Conservation (phyloP, 805 yeast species). For the Saturnispora besseyi region DNA sequence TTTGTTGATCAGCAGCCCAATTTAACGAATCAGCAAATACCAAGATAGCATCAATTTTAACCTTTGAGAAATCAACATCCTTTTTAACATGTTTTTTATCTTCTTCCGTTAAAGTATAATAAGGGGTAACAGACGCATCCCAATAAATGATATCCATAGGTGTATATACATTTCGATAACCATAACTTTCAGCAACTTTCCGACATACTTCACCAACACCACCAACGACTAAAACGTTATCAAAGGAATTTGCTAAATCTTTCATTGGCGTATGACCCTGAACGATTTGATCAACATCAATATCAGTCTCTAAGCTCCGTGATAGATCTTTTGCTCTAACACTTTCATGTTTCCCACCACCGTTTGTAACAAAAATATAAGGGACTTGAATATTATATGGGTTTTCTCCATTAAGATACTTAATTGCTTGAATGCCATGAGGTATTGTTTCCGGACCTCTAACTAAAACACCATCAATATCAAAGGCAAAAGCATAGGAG, state of each 20-base stretch:
- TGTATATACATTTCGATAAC: constrained; percentile 73
- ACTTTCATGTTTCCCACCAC: constrained; percentile 81
- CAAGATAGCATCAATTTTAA: constrained; percentile 67
- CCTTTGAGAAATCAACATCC: constrained; percentile 57
- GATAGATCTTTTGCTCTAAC: constrained; percentile 66
- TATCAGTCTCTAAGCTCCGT: constrained; percentile 46
- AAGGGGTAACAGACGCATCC: constrained; percentile 82
- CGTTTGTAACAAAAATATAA: constrained; percentile 80
- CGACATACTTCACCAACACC: constrained; percentile 82
- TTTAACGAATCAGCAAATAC: constrained; percentile 89
- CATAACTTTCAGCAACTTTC: constrained; percentile 74
- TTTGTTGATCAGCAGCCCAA: constrained; percentile 92
- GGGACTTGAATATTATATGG: constrained; percentile 72
- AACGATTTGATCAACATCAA: constrained; percentile 71
- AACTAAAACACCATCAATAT: constrained; percentile 85
- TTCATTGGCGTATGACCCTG: constrained; percentile 95
- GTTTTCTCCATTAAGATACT: constrained; percentile 68
- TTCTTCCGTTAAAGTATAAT: constrained; percentile 68
- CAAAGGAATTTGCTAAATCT: constrained; percentile 57
- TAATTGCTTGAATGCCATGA: constrained; percentile 65
- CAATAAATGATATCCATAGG: constrained; percentile 78
- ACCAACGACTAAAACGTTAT: constrained; percentile 79
- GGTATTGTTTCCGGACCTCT: constrained; percentile 81
- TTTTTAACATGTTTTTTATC: constrained; percentile 46
- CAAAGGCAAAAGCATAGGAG: constrained; percentile 84